Percentiles rank a stretch among this genome's conserved stretches.
These are phyloP conservation scores for Penicillium psychrosexuale DNA, from an alignment of 2,329 filamentous ascomycete genomes.

Conservation along the genomic window DNA sequence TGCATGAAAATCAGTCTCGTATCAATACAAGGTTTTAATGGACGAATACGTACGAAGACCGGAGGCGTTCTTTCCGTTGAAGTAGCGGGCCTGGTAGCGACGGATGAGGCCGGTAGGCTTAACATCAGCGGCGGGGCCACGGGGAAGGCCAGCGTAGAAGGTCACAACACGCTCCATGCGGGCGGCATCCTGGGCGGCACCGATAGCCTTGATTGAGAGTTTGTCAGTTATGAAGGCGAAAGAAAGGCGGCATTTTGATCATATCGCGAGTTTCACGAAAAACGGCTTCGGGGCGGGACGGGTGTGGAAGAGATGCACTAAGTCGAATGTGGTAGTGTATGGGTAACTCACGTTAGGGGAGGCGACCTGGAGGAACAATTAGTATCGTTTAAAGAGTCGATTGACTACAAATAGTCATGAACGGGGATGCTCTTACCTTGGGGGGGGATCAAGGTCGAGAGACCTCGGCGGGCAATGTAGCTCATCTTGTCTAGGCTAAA, in stretches of 20 bases:
- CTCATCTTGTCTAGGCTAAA: constrained; percentile 68
- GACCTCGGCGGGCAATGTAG: constrained; percentile 82
- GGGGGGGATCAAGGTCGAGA: constrained; percentile 97
- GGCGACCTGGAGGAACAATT: constrained; percentile 37
- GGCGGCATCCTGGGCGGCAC: constrained; percentile 88
- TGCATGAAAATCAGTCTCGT: constrained; percentile 42
- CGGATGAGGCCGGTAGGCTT: constrained; percentile 79
- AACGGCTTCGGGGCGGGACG: constrained; percentile 27
- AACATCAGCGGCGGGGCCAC: constrained; percentile 79
- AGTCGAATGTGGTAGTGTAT: constrained; percentile 6
- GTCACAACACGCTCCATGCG: constrained; percentile 97
- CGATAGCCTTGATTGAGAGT: constrained; percentile 72
- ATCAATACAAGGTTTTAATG: background rate
- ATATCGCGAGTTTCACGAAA: constrained; percentile 16
- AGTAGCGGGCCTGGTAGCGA: constrained; percentile 83
- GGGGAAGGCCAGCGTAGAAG: constrained; percentile 98
- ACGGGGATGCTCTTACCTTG: constrained; percentile 65
- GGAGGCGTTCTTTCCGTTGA: constrained; percentile 82
- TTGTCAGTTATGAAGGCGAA: constrained; percentile 33
- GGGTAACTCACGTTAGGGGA: constrained; percentile 39
- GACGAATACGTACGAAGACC: constrained; percentile 69
- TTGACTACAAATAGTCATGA: constrained; percentile 11
- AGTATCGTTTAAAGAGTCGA: constrained; percentile 33
- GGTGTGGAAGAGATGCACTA: constrained; percentile 12
- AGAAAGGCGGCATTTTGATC: constrained; percentile 5